Conservation (phyloP, 139 green algal species). For the Haematococcus lacustris region DNA sequence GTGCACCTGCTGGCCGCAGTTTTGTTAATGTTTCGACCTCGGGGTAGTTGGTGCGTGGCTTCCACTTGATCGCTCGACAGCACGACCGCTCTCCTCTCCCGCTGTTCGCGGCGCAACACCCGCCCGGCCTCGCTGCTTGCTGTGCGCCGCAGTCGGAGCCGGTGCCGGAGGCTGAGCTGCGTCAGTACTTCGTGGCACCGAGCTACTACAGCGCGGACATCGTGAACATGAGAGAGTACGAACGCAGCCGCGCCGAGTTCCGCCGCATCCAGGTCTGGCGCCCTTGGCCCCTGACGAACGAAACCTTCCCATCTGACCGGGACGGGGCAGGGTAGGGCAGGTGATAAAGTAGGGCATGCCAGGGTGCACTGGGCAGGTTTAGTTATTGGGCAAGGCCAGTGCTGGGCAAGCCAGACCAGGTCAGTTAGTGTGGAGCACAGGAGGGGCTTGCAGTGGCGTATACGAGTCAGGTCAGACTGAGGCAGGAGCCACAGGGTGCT, state of each 20-base stretch:
- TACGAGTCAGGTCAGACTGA: no score
- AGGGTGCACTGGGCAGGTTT: background rate
- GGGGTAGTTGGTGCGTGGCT: no score
- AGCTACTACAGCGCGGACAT: constrained; percentile 18
- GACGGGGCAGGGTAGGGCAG: background rate
- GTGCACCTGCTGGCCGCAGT: no score
- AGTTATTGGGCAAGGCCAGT: background rate
- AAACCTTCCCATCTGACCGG: background rate
- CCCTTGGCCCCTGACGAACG: background rate
- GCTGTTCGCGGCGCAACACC: no score
- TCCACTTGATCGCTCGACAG: no score
- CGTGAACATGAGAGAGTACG: constrained; percentile 13
- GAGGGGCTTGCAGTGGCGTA: background rate
- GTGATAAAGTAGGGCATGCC: background rate
- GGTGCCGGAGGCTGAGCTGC: constrained; percentile 15
- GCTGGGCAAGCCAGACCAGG: background rate
- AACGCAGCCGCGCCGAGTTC: constrained; percentile 17
- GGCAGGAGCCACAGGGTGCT: no score
- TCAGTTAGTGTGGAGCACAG: background rate
- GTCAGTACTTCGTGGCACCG: constrained; percentile 16
- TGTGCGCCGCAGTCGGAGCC: no score
- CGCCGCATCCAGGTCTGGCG: background rate
- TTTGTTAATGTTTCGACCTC: no score
- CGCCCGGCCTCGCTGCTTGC: no score
- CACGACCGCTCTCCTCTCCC: no score